Conservation (phyloP, 257 asterid genomes). For the Nicotiana benthamiana region DNA sequence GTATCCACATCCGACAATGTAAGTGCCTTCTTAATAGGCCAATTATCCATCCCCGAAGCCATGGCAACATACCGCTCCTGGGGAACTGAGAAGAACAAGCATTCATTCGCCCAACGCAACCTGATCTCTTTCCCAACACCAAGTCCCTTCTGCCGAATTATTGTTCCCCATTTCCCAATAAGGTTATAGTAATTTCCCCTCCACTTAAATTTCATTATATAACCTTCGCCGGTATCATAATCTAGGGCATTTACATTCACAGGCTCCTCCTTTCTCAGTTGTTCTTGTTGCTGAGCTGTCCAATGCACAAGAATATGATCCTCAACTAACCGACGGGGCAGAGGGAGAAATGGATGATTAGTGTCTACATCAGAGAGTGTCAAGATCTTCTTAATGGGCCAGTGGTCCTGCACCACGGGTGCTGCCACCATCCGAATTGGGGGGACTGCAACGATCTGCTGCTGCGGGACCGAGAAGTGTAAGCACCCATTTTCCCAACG, state of each 20-base stretch:
- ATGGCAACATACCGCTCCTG: constrained; percentile 40
- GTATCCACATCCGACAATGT: constrained; percentile 80
- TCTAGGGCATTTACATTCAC: constrained; percentile 63
- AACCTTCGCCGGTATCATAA: constrained; percentile 62
- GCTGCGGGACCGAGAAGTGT: constrained; percentile 73
- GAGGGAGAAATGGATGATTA: constrained; percentile 72
- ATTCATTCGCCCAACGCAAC: constrained; percentile 55
- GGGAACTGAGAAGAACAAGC: constrained; percentile 70
- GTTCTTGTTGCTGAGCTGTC: constrained; percentile 61
- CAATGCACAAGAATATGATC: constrained; percentile 71
- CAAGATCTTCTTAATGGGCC: constrained; percentile 75
- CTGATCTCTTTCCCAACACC: constrained; percentile 73
- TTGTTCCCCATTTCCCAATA: constrained; percentile 72
- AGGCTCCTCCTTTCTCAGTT: constrained; percentile 62
- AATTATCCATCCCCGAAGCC: constrained; percentile 46
- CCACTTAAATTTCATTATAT: constrained; percentile 71
- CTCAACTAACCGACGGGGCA: constrained; percentile 73
- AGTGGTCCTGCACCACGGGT: constrained; percentile 45
- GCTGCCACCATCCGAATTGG: constrained; percentile 42
- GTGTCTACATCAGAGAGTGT: constrained; percentile 74
- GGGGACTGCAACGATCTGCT: constrained; percentile 44
- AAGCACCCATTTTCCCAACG: constrained; percentile 65
- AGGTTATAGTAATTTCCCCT: constrained; percentile 67
- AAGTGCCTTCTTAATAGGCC: constrained; percentile 78
- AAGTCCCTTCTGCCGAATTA: constrained; percentile 61